A percentile compares a stretch with the other conserved stretches of the same genome.
Evolutionary conservation across 495 filamentous ascomycete genomes (phyloP).

Genomic region (Penicillium crystallinum): DNA sequence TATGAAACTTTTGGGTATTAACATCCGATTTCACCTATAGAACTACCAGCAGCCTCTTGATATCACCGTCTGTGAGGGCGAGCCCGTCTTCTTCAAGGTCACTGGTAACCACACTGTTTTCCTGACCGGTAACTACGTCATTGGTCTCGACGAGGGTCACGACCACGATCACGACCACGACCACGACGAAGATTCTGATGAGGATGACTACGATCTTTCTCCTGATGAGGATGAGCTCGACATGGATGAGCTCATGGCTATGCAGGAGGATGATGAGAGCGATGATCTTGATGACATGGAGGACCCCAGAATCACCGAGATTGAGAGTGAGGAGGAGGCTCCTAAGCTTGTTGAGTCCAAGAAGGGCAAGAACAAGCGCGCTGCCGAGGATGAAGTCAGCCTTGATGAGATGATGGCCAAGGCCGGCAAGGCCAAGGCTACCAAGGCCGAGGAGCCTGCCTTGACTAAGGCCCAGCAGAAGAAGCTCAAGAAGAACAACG

Average conservation of each 20-base stretch:
- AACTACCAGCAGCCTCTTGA: conserved; percentile 94
- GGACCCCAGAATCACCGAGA: conserved; percentile 75
- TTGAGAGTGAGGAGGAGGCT: conserved; percentile 75
- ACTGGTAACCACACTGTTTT: conserved; percentile 83
- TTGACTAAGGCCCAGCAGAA: conserved; percentile 96
- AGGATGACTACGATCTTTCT: conserved; percentile 76
- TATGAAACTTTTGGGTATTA: background rate
- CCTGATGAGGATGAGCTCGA: conserved; percentile 66
- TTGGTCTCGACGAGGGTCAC: conserved; percentile 50
- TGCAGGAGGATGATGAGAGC: conserved; percentile 62
- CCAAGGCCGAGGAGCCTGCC: conserved; percentile 54
- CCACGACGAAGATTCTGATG: conserved; percentile 62
- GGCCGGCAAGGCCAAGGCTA: conserved; percentile 48
- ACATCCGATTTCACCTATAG: conserved; percentile 42
- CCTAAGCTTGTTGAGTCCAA: conserved; percentile 73
- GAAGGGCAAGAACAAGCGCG: conserved; percentile 88
- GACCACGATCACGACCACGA: conserved; percentile 48
- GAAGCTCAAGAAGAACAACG: conserved; percentile 98
- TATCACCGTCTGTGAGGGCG: conserved; percentile 78
- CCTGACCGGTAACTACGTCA: conserved; percentile 93
- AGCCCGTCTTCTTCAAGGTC: conserved; percentile 86
- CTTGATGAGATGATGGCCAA: conserved; percentile 77
- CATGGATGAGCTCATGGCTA: conserved; percentile 44
- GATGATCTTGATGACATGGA: conserved; percentile 81
- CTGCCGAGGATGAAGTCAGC: conserved; percentile 61